Evolutionary conservation across 495 filamentous ascomycete genomes (phyloP).

Genomic region (Oleoguttula mirabilis): DNA sequence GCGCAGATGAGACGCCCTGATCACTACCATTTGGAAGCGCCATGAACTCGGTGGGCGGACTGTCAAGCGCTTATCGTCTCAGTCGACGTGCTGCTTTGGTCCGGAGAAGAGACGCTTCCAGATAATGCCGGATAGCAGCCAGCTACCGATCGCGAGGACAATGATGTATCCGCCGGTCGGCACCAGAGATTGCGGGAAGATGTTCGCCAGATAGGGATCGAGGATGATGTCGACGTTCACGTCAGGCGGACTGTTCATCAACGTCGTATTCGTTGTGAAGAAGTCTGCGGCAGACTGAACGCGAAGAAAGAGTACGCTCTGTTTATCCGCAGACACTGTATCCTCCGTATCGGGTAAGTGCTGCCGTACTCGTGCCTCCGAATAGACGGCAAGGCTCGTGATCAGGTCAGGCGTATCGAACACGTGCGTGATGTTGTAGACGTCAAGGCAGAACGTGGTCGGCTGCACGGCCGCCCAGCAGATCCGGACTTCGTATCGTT

Average conservation of each 20-base stretch:
- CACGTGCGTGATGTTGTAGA: slow-evolving; percentile 46
- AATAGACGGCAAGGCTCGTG: slow-evolving; percentile 51
- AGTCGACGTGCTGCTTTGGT: slow-evolving; percentile 25
- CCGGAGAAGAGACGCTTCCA: slow-evolving; percentile 23
- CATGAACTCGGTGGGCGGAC: too few relatives aligned
- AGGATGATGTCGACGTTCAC: slow-evolving; percentile 80
- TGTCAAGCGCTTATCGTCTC: slow-evolving; percentile 11
- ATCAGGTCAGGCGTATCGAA: slow-evolving; percentile 50
- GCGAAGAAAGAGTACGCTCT: slow-evolving; percentile 55
- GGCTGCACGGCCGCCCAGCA: slow-evolving; percentile 99
- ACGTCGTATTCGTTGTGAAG: slow-evolving; percentile 54
- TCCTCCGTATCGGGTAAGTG: background rate
- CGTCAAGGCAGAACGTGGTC: slow-evolving; percentile 60
- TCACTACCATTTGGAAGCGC: too few relatives aligned
- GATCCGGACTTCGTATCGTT: slow-evolving; percentile 81
- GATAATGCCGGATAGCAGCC: slow-evolving; percentile 28
- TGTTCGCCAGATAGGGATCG: slow-evolving; percentile 54
- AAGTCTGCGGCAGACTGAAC: slow-evolving; percentile 72
- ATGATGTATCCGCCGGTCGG: slow-evolving; percentile 30
- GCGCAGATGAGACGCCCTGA: too few relatives aligned
- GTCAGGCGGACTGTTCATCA: slow-evolving; percentile 65
- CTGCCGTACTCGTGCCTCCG: slow-evolving; percentile 36
- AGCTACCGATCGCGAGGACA: slow-evolving; percentile 24
- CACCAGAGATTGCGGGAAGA: slow-evolving; percentile 31
- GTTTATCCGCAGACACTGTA: slow-evolving; percentile 12